Percentiles rank a stretch among this genome's conserved stretches.
Evolutionary conservation across 2,329 filamentous ascomycete species (phyloP).

Genomic region (Penicillium concentricum): DNA sequence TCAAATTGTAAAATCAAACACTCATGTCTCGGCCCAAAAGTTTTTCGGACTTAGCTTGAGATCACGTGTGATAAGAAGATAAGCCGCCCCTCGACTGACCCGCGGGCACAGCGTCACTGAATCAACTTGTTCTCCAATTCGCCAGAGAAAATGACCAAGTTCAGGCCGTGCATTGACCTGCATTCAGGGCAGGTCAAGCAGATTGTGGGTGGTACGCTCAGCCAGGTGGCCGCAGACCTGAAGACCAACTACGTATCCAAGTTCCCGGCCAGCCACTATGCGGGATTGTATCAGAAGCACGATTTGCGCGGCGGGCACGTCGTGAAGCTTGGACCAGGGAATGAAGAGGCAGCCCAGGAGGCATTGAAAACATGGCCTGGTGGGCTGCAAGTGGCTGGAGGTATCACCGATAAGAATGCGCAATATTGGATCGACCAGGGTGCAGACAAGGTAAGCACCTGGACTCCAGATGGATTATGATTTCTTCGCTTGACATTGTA

Average conservation of each 20-base stretch:
- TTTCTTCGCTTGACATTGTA: background rate
- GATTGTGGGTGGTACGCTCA: slow-evolving; percentile 92
- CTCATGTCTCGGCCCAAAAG: slow-evolving; percentile 15
- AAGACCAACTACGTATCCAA: slow-evolving; percentile 92
- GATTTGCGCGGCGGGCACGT: slow-evolving; percentile 79
- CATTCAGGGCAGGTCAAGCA: slow-evolving; percentile 98
- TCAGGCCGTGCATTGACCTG: slow-evolving; percentile 94
- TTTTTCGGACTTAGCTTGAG: slow-evolving; percentile 13
- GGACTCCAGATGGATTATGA: background rate
- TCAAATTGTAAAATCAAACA: background rate
- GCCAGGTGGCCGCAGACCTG: slow-evolving; percentile 62
- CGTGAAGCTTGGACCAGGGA: slow-evolving; percentile 91
- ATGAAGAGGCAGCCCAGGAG: slow-evolving; percentile 74
- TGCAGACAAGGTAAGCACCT: slow-evolving; percentile 73
- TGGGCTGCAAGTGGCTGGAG: slow-evolving; percentile 87
- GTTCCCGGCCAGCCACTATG: slow-evolving; percentile 78
- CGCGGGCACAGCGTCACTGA: background rate
- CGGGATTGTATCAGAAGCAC: slow-evolving; percentile 74
- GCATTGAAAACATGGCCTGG: slow-evolving; percentile 76
- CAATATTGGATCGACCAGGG: slow-evolving; percentile 81
- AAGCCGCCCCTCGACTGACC: slow-evolving; percentile 13
- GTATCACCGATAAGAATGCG: slow-evolving; percentile 84
- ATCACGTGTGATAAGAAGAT: slow-evolving; percentile 42
- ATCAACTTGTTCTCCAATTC: slow-evolving; percentile 5
- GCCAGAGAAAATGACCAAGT: slow-evolving; percentile 71